Conservation (phyloP, 2,329 filamentous ascomycete genomes). For the Nothophoma quercina region DNA sequence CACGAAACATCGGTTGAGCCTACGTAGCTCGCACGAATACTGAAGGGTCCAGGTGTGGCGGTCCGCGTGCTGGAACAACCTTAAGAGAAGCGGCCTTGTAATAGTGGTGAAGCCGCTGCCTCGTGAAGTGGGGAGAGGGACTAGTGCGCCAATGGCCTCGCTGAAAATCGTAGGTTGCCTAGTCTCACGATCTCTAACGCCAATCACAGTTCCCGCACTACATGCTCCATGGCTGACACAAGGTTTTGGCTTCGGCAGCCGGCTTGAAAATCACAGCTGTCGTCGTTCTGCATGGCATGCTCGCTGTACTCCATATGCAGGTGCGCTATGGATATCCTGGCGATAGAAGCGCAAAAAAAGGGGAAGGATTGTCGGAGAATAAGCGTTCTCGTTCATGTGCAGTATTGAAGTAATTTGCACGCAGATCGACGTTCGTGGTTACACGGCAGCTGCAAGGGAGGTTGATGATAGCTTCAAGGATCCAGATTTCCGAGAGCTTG, state of each 20-base stretch:
- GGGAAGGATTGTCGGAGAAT: conserved; percentile 3
- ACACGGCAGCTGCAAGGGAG: conserved; percentile 1
- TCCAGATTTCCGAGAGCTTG: not conserved
- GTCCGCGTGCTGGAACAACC: not conserved
- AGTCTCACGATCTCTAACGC: not conserved
- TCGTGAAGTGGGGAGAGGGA: conserved; percentile 2
- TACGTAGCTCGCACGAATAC: not conserved
- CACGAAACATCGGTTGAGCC: not conserved
- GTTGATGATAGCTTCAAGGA: conserved; percentile 7
- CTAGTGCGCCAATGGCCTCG: not conserved
- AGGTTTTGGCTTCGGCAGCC: conserved; percentile 1
- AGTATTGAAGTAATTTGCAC: not conserved
- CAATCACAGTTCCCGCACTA: not conserved
- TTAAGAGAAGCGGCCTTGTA: not conserved
- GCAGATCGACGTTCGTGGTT: not conserved
- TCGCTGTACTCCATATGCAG: not conserved
- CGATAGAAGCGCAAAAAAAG: not conserved
- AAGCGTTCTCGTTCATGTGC: not conserved
- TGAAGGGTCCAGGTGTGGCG: conserved; percentile 5
- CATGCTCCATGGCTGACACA: not conserved
- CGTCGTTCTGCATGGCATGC: not conserved
- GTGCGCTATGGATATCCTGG: not conserved
- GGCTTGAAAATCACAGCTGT: not conserved
- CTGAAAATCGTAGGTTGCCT: not conserved
- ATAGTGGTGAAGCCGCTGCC: conserved; percentile 6